phyloP scores from a whole-genome alignment of 352 stramenopile species.

The Aphanomyces cochlioides region DNA sequence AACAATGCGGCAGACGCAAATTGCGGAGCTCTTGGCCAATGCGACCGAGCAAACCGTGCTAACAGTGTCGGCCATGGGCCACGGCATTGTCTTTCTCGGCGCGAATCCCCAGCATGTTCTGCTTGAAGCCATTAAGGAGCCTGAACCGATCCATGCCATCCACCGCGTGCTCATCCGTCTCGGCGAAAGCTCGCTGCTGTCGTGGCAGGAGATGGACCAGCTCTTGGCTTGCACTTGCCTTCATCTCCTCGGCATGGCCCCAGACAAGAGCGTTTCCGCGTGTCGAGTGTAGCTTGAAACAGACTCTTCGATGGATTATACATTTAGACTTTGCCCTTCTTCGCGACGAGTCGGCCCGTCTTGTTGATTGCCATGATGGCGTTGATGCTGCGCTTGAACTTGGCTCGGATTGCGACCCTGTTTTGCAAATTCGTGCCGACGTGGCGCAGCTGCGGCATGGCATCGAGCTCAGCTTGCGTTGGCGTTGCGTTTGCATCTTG shows the following conservation, averaged over 20 bases:
- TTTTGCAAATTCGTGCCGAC: slow-evolving; percentile 82
- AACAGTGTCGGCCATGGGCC: slow-evolving; percentile 6
- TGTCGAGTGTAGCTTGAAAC: background rate
- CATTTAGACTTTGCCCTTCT: slow-evolving; percentile 24
- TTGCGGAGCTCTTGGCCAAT: background rate
- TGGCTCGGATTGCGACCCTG: slow-evolving; percentile 52
- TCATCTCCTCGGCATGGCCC: background rate
- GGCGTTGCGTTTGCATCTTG: slow-evolving; percentile 60
- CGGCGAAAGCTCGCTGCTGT: slow-evolving; percentile 17
- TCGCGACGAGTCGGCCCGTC: slow-evolving; percentile 36
- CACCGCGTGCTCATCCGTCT: slow-evolving; percentile 21
- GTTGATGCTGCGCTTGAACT: slow-evolving; percentile 65
- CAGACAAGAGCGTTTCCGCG: background rate
- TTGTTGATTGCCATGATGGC: slow-evolving; percentile 75
- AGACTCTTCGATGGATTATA: background rate
- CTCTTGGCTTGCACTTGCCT: slow-evolving; percentile 13
- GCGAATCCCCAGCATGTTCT: background rate
- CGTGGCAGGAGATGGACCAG: slow-evolving; percentile 17
- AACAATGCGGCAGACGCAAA: background rate
- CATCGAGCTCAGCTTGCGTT: slow-evolving; percentile 15
- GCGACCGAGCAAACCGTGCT: background rate
- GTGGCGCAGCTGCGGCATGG: slow-evolving; percentile 39
- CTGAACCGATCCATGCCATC: slow-evolving; percentile 17
- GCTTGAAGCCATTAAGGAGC: slow-evolving; percentile 23
- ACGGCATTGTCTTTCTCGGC: slow-evolving; percentile 6